Base-by-base conservation (phyloP, 2,329 filamentous ascomycete species). In the Neofusicoccum laricinum region DNA sequence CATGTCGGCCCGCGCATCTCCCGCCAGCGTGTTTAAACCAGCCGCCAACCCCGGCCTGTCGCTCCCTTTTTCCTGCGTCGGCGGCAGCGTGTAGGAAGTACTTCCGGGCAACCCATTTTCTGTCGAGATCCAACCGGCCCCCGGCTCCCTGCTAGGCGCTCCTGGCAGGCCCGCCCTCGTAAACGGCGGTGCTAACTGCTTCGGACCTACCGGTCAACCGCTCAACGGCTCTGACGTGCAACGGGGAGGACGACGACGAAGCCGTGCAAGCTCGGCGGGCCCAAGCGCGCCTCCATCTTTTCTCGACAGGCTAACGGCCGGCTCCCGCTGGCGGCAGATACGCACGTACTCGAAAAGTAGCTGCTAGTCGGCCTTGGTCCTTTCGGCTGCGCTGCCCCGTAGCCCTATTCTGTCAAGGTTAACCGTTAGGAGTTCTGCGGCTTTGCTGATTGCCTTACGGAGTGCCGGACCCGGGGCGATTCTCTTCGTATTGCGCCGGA, bases 1-100 rank as follows among this genome's bases (percentile, higher is more conserved):
- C 53, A 57, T 57, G 53, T 57, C 53, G 53, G 53, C 38, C 53
- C 53, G 53, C 53, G 53, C 53, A 57, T 57, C 53, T 57, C 53
- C 53, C 53, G 53, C 53, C 40, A 32, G 21, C 53, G 53, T 57
- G 53, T 57, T 57, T 41, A 57, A 57, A 41, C 53, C 53, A 45
- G 53, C 38, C 32, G 53, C 38, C 53, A 57, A 30, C 53, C 53
- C 53, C 53, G 53, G 53, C 53, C 38, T 30, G 53, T 32, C 53
- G 38, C 53, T 57, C 53, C 46, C 53, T 57, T 57, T 57, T 45
- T 43, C 53, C 38, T 57, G 38, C 53, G 38, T 57, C 53, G 32
- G 38, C 15, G 53, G 38, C 53, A 57, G 53, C 53, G 53, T 57
- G 19, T 57, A 57, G 53, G 53, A 57, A 45, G 53, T 43, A 41